Conservation (phyloP, 306 rosid species). For the Quercus alba region DNA sequence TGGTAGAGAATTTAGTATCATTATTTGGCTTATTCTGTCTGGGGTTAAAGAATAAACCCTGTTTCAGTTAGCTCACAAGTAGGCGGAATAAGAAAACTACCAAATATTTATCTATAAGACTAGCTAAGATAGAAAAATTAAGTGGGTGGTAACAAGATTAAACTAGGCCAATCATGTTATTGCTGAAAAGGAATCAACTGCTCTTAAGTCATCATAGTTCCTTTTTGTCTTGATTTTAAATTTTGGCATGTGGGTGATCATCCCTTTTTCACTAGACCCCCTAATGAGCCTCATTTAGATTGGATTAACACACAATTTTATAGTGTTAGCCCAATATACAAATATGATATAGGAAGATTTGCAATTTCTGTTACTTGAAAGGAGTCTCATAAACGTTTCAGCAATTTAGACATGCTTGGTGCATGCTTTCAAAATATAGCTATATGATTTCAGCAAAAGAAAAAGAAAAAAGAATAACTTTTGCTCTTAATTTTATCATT, state of each 20-base stretch:
- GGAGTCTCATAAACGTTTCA: background rate
- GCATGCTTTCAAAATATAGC: background rate
- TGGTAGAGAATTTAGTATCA: background rate
- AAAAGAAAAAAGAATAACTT: too few species aligned
- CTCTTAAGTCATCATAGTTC: too few species aligned
- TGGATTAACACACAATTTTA: background rate
- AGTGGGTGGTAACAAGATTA: too few species aligned
- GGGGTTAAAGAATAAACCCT: background rate
- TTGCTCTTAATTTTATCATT: too few species aligned
- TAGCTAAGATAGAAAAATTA: too few species aligned
- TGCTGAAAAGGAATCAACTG: too few species aligned
- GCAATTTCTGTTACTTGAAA: background rate
- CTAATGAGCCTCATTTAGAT: too few species aligned
- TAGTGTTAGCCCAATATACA: background rate
- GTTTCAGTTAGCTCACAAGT: background rate
- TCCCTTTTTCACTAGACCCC: too few species aligned
- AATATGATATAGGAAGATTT: background rate
- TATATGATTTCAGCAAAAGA: too few species aligned
- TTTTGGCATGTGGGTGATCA: too few species aligned
- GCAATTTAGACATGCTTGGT: background rate
- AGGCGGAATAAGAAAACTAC: background rate
- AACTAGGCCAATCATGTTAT: too few species aligned
- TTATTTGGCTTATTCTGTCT: background rate
- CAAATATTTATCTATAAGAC: background rate
- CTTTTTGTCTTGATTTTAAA: too few species aligned